A percentile compares a stretch with the other conserved stretches of the same genome.
Evolutionary conservation across 169 alveolate species (phyloP).

Genomic region (Cryptosporidium tyzzeri): DNA sequence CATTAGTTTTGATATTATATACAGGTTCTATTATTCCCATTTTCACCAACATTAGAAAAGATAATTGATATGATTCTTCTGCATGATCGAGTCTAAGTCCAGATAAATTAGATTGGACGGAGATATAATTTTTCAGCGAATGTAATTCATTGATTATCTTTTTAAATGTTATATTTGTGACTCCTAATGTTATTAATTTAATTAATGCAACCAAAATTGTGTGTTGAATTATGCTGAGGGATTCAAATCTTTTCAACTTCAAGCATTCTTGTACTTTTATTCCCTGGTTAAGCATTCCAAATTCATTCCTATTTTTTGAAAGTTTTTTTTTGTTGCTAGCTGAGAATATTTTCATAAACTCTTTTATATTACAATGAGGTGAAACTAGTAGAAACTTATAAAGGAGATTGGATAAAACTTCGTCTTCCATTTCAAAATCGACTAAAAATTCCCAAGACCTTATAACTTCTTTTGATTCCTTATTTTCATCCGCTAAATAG

Average conservation of each 20-base stretch:
- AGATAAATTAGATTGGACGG: slow-evolving; percentile 15
- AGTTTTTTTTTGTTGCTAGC: neutral
- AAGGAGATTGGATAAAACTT: slow-evolving; percentile 1
- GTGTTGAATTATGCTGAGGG: slow-evolving; percentile 48
- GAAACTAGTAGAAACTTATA: slow-evolving; percentile 33
- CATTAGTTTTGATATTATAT: neutral
- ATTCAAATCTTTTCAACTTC: slow-evolving; percentile 19
- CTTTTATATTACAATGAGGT: slow-evolving; percentile 15
- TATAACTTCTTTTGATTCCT: slow-evolving; percentile 6
- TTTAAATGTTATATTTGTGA: slow-evolving; percentile 29
- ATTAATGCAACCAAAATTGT: slow-evolving; percentile 36
- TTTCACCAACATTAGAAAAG: slow-evolving; percentile 48
- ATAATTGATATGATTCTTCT: slow-evolving; percentile 44
- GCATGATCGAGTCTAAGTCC: slow-evolving; percentile 48
- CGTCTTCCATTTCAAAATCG: slow-evolving; percentile 35
- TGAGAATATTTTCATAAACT: slow-evolving; percentile 17
- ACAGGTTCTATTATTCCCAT: slow-evolving; percentile 63
- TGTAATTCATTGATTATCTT: slow-evolving; percentile 34
- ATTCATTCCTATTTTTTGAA: neutral
- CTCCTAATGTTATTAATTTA: slow-evolving; percentile 33
- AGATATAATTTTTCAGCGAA: slow-evolving; percentile 10
- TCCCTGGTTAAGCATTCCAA: slow-evolving; percentile 16
- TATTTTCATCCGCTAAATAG: neutral
- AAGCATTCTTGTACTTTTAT: neutral
- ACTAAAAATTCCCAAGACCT: slow-evolving; percentile 16